phyloP scores from a whole-genome alignment of 2,329 filamentous ascomycete species.

The Mycosphaerelloides madeirae region DNA sequence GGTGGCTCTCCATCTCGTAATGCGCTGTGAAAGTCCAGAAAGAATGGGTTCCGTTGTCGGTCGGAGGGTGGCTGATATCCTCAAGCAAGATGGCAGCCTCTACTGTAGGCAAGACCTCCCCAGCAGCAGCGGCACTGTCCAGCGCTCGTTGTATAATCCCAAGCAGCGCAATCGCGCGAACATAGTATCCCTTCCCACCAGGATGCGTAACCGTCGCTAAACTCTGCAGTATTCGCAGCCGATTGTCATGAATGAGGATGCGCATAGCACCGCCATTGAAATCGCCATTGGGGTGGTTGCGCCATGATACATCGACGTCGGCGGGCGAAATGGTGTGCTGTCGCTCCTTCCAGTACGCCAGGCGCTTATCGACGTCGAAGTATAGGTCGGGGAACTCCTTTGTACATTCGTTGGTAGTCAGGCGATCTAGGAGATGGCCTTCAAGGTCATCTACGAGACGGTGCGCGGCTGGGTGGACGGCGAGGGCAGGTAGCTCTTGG shows the following conservation, averaged over 20 bases:
- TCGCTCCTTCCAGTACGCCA: constrained; percentile 17
- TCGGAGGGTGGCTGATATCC: constrained; percentile 11
- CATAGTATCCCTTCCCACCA: constrained; percentile 4
- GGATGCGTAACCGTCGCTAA: constrained; percentile 5
- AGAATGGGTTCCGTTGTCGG: constrained; percentile 13
- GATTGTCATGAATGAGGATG: constrained; percentile 16
- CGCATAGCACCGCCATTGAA: constrained; percentile 9
- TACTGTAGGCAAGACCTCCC: constrained; percentile 17
- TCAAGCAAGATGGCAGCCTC: constrained; percentile 15
- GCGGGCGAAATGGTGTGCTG: constrained; percentile 16
- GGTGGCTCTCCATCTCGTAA: constrained; percentile 27
- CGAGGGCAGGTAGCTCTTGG: no score
- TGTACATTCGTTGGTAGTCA: constrained; percentile 12
- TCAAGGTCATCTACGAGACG: no score
- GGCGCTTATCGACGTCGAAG: constrained; percentile 26
- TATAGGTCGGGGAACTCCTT: constrained; percentile 26
- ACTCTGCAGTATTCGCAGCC: constrained; percentile 15
- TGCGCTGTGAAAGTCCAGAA: constrained; percentile 21
- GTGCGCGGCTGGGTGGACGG: no score
- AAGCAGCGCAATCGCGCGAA: constrained; percentile 11
- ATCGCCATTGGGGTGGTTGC: background rate
- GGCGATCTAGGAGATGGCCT: background rate
- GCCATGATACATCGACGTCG: constrained; percentile 17
- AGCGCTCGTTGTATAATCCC: constrained; percentile 15
- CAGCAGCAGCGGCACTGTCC: constrained; percentile 10